A percentile compares a stretch with the other conserved stretches of the same genome.
These are phyloP conservation scores for Alternaria atra DNA, from an alignment of 2,329 filamentous ascomycete genomes.

Conservation along the genomic window DNA sequence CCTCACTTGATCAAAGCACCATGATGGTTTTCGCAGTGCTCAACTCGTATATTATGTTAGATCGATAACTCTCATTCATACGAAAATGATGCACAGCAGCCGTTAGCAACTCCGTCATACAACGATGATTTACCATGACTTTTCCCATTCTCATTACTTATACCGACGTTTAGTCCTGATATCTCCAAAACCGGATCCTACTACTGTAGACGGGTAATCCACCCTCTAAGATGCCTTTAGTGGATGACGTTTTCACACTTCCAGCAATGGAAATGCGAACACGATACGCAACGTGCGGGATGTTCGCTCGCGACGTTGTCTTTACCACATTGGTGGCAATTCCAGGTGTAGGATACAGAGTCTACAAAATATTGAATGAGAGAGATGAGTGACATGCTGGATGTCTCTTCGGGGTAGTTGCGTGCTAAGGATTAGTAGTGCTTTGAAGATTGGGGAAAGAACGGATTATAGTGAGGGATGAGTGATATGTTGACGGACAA, in stretches of 20 bases:
- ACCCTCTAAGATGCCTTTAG: neutral
- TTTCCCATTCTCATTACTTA: neutral
- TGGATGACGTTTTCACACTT: conserved; percentile 2
- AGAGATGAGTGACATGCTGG: neutral
- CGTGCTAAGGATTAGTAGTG: neutral
- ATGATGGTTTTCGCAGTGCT: too few relatives aligned
- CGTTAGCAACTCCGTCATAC: neutral
- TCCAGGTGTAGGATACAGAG: conserved; percentile 1
- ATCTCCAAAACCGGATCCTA: neutral
- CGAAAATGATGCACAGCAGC: neutral
- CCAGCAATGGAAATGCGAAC: conserved; percentile 6
- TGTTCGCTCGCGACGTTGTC: neutral
- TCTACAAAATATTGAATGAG: neutral
- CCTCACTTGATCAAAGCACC: too few relatives aligned
- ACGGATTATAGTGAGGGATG: neutral
- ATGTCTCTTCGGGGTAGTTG: neutral
- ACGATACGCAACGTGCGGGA: neutral
- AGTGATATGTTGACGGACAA: neutral
- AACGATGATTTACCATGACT: neutral
- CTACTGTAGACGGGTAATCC: neutral
- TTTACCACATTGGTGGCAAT: conserved; percentile 2
- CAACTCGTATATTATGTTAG: too few relatives aligned
- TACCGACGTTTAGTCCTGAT: too few relatives aligned
- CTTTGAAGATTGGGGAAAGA: neutral
- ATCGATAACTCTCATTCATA: neutral